A percentile compares a stretch with the other conserved stretches of the same genome.
phyloP scores from a whole-genome alignment of 805 yeast genomes.

The Grigorovia jiainica region DNA sequence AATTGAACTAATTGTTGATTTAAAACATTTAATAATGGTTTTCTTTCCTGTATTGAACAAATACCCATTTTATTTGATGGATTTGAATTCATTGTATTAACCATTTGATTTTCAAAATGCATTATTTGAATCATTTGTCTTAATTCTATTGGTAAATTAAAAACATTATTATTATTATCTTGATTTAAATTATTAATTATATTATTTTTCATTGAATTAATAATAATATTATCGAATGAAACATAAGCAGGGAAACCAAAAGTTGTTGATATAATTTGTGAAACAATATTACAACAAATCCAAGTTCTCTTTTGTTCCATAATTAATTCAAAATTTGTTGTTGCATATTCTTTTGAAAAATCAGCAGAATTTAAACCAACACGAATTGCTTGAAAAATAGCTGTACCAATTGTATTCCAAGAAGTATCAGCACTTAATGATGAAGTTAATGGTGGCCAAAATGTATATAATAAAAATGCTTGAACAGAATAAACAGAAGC shows the following conservation, averaged over 20 bases:
- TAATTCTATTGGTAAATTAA: constrained; percentile 45
- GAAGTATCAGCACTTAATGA: constrained; percentile 92
- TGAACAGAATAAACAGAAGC: constrained; percentile 92
- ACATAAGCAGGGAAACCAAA: constrained; percentile 94
- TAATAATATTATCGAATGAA: constrained; percentile 64
- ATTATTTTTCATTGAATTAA: constrained; percentile 35
- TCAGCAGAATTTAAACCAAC: constrained; percentile 86
- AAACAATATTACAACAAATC: constrained; percentile 86
- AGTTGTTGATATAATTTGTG: constrained; percentile 83
- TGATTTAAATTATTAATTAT: neutral
- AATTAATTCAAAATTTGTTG: constrained; percentile 34
- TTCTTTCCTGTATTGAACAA: constrained; percentile 57
- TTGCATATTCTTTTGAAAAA: constrained; percentile 43
- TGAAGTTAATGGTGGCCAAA: constrained; percentile 95
- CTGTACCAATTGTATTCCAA: constrained; percentile 91
- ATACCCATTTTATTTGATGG: constrained; percentile 57
- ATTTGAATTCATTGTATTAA: constrained; percentile 65
- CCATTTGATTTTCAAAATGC: constrained; percentile 77
- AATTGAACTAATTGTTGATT: constrained; percentile 66
- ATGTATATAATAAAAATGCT: constrained; percentile 77
- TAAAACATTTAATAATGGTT: constrained; percentile 65
- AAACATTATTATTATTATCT: neutral
- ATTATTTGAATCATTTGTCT: constrained; percentile 75
- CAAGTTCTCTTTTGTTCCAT: constrained; percentile 83
- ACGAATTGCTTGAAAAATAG: constrained; percentile 84